Conservation (phyloP, 2,329 filamentous ascomycete species). For the Ceratocystis variospora region DNA sequence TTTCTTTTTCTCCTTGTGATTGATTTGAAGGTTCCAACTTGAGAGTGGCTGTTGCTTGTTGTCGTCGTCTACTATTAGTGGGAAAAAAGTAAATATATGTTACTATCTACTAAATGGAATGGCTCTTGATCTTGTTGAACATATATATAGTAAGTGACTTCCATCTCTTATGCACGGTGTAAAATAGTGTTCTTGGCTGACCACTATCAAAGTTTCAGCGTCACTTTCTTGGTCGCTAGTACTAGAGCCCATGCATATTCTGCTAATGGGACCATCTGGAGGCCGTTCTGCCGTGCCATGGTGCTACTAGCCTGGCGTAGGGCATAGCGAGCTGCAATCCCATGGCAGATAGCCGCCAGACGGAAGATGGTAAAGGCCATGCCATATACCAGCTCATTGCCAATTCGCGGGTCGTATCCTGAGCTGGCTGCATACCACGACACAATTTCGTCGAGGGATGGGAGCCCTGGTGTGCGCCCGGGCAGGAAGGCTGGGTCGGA, state of each 20-base stretch:
- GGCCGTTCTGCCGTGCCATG: conserved; percentile 59
- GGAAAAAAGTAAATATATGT: too few species aligned
- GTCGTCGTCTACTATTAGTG: background rate
- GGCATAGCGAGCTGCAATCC: conserved; percentile 81
- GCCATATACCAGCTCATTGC: conserved; percentile 44
- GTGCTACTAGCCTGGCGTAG: conserved; percentile 78
- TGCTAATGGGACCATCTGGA: conserved; percentile 56
- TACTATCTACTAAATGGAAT: too few species aligned
- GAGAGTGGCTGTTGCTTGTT: background rate
- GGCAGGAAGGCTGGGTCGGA: conserved; percentile 42
- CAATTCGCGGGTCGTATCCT: conserved; percentile 52
- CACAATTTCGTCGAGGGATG: conserved; percentile 30
- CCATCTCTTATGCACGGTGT: conserved; percentile 21
- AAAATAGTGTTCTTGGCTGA: background rate
- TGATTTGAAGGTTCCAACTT: background rate
- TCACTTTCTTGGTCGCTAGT: conserved; percentile 28
- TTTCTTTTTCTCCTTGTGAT: background rate
- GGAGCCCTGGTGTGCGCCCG: conserved; percentile 50
- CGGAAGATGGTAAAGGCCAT: conserved; percentile 50
- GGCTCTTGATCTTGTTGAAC: background rate
- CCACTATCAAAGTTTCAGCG: conserved; percentile 21
- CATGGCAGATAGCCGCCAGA: conserved; percentile 56
- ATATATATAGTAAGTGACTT: background rate
- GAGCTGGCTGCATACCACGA: conserved; percentile 36
- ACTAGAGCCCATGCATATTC: conserved; percentile 67